Conservation (phyloP, 352 stramenopile genomes). For the Ophiocytium majus region DNA sequence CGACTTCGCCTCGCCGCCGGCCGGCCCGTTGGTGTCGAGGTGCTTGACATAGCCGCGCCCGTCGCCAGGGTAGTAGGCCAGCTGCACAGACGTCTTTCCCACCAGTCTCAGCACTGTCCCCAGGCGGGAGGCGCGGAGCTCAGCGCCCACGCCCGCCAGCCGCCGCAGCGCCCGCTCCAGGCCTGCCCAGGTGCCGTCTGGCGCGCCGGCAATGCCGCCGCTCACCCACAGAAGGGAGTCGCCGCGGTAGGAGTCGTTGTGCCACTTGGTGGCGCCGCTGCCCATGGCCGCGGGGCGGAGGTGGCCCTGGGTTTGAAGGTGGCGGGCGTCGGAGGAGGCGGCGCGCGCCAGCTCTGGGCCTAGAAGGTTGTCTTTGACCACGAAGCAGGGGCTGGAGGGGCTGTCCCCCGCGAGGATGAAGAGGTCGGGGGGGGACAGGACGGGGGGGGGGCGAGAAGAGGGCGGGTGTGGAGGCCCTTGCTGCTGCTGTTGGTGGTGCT, state of each 20-base stretch:
- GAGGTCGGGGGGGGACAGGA: conserved; percentile 40
- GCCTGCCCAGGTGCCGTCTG: neutral
- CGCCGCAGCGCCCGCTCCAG: neutral
- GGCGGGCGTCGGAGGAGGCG: conserved; percentile 25
- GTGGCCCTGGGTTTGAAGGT: conserved; percentile 28
- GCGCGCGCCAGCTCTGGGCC: conserved; percentile 21
- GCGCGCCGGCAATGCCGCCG: conserved; percentile 7
- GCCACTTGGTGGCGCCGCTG: conserved; percentile 28
- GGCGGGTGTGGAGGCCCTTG: neutral
- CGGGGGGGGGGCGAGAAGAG: neutral
- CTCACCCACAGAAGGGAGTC: conserved; percentile 50
- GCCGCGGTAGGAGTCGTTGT: conserved; percentile 37
- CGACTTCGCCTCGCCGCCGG: neutral
- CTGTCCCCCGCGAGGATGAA: conserved; percentile 34
- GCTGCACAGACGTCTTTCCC: conserved; percentile 49
- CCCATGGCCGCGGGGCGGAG: conserved; percentile 51
- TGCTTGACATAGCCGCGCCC: conserved; percentile 55
- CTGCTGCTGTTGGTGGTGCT: neutral
- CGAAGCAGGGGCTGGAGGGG: conserved; percentile 23
- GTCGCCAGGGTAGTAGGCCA: conserved; percentile 55
- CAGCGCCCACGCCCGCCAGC: neutral
- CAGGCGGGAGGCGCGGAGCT: neutral
- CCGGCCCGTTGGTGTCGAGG: conserved; percentile 25
- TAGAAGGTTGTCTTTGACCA: conserved; percentile 47
- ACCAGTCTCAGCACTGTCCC: neutral